Base-by-base conservation (phyloP, 1,139 yeast species). In the Torulaspora pretoriensis region DNA sequence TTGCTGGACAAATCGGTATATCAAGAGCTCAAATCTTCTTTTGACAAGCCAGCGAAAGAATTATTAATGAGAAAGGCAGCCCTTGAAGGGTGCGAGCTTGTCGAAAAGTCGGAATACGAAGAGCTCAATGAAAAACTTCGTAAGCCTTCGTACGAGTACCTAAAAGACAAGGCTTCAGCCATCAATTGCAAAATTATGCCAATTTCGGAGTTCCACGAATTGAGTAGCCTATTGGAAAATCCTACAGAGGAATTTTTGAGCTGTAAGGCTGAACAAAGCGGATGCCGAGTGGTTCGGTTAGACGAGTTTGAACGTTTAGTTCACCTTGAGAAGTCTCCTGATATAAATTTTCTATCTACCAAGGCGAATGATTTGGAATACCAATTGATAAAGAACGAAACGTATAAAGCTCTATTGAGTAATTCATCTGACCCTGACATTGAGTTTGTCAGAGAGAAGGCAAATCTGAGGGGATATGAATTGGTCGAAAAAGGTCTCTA, bases 1-100 rank as follows among this genome's bases (percentile, higher is more conserved):
- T 23, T 42, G 17, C 22, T 41, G 19, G 41, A 38, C 23, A 40
- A 42, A 25, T 25, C 32, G 19, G 44, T 41, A 10, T 23, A 35
- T 10, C 40, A 45, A 10, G 25, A 37, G n/a, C 30, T 46, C n/a
- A 19, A 36, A 16, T 35, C 40, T n/a, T 23, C 33, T 13, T 27
- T 48, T 7, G 38, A 53, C 2, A 48, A 44, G 3, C 68, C 68
- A n/a, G 43, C 64, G 1, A 38, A 57, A 16, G 59, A 59, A 3
- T 68, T 68, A 40, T 49, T 74, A 36, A 46, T 44, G 3, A 53
- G 57, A 19, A 68, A 67, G 45, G 73, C 73, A 3, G 24, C 47
- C 8, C 36, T 41, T 3, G 42, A 38, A 13, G 46, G 40, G 19
- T 41, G 33, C 38, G 43, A 23, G 24, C 40, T 22, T 13, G 17